Evolutionary conservation across 345 rosid species (phyloP), one percentile per base, ranked within the genome.

Genomic region (Populus nigra): DNA sequence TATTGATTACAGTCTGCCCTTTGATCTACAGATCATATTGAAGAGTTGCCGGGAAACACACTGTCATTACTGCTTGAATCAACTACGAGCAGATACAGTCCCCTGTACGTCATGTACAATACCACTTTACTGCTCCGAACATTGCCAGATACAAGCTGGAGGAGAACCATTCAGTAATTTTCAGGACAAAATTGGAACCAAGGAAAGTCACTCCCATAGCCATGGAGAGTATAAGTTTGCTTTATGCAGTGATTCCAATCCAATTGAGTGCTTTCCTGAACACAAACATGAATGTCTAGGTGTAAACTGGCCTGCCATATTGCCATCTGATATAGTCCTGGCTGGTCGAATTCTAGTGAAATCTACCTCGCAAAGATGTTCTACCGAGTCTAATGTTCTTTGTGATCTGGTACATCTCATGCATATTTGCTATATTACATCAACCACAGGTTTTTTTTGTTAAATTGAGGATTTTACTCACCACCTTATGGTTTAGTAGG

Each of bases 271-370:
- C 77, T 47, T 88, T 85, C 84, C 80, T 49, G 98, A 94, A 72
- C 98, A 94, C 88, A 85, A 86, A 76, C 97, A 91, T 85, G 97
- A 94, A 83, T 94, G 97, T 77, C 82, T 63, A 43, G 96, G 93
- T 74, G 88, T 86, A 13, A 83, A 88, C 82, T 94, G 97, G 98
- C 91, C 94, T 77, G 86, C 88, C 12, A 83, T 91, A 76, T 82
- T 94, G 75, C 94, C 97, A 73, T 73, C 91, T 45, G 90, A 91
- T 81, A 79, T 93, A 72, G 91, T 90, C 82, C 83, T 94, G 83
- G 94, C 97, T 71, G 96, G 94, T 81, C 90, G 96, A 43, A 38
- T 90, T 33, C 71, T 92, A 49, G 89, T 81, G 70, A 94, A 92
- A 79, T 76, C 82, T 73, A 74, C 89, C 71, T 79, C 76, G 77